phyloP scores from a whole-genome alignment of 202 grass and related monocot genomes.

The Carex arenaria region DNA sequence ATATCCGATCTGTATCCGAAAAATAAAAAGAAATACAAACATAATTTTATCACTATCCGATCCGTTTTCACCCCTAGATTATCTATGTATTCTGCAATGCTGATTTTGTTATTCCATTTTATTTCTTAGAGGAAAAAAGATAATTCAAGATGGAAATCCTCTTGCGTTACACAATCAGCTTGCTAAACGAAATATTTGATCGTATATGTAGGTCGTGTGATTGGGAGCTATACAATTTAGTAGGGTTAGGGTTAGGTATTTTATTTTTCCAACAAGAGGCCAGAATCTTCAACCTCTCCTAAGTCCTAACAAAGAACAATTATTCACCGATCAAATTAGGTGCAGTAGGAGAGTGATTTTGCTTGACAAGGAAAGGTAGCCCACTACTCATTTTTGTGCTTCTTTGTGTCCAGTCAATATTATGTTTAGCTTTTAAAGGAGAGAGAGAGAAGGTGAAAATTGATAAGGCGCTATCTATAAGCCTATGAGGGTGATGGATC shows the following conservation, averaged over 20 bases:
- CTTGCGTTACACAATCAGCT: slow-evolving; percentile 11
- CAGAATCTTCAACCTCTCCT: neutral
- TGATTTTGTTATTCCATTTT: no score
- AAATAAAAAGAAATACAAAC: no score
- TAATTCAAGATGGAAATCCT: neutral
- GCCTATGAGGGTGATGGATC: neutral
- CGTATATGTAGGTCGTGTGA: neutral
- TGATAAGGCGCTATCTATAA: neutral
- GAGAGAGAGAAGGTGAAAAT: neutral
- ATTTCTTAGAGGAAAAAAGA: no score
- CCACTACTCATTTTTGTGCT: neutral
- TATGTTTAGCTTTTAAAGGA: slow-evolving; percentile 3
- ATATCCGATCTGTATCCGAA: no score
- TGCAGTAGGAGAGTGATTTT: slow-evolving; percentile 11
- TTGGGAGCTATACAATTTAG: neutral
- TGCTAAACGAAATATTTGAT: neutral
- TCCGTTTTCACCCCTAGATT: no score
- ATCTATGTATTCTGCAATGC: no score
- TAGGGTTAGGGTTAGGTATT: neutral
- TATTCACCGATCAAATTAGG: neutral
- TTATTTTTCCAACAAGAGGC: neutral
- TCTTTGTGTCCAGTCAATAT: slow-evolving; percentile 2
- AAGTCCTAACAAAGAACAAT: neutral
- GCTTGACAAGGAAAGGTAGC: neutral
- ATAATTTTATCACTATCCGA: no score